Conservation (phyloP, 345 rosid species). For the Eucalyptus pumila region DNA sequence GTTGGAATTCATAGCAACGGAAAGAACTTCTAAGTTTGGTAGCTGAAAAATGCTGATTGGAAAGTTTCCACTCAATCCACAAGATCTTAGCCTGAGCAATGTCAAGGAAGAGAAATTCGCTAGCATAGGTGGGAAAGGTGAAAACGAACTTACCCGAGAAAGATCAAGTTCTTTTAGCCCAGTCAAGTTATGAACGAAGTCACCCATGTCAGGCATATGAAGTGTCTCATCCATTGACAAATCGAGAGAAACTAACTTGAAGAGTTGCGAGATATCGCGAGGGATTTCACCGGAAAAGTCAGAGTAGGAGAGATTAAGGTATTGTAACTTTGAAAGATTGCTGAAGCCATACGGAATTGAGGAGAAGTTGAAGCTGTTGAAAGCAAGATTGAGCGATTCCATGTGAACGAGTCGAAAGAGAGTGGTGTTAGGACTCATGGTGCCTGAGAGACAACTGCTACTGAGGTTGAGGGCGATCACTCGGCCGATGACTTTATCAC, state of each 20-base stretch:
- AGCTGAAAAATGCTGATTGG: background rate
- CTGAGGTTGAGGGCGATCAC: background rate
- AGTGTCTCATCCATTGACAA: rapidly evolving
- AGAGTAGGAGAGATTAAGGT: background rate
- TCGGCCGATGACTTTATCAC: background rate
- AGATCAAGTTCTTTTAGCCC: background rate
- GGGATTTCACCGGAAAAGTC: background rate
- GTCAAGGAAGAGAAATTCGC: background rate
- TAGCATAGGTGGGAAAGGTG: background rate
- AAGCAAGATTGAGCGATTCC: background rate
- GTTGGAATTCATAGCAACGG: rapidly evolving
- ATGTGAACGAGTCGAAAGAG: background rate
- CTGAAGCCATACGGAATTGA: background rate
- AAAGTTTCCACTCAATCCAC: background rate
- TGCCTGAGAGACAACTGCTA: background rate
- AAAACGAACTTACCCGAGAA: rapidly evolving
- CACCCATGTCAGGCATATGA: background rate
- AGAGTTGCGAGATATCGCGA: background rate
- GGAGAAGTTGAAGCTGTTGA: background rate
- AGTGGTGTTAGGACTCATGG: background rate
- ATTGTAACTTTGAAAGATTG: background rate
- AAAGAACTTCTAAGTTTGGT: background rate
- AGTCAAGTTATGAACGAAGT: background rate
- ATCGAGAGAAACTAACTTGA: background rate
- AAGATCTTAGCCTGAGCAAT: background rate